Base-by-base conservation (phyloP, 441 rosid species). In the Mallotus japonicus region DNA sequence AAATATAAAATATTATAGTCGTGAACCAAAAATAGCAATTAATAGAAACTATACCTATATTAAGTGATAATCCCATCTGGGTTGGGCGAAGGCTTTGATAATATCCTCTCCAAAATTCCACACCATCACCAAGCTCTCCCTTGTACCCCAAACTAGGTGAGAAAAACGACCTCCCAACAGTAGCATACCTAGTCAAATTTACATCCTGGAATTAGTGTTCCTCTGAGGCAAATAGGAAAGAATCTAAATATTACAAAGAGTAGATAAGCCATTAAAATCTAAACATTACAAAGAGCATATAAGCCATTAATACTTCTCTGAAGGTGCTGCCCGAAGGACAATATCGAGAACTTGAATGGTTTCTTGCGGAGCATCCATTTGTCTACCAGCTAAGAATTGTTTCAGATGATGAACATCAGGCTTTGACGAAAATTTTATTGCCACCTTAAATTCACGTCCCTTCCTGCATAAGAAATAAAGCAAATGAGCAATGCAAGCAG, bases 1-100 rank as follows among this genome's bases (percentile, higher is more conserved):
- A 28, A 28, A 28, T 28, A 28, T 2, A 28, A 28, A 28, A 28
- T 28, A 2, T 28, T 28, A 28, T 28, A 28, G 32, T 28, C 2
- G 32, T 28, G 32, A 28, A 28, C 32, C 32, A 28, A 28, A 73
- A 6, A 37, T 22, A 5, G 2, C 2, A 50, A 37, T 16, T 16
- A 34, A 74, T 7, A 56, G 3, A 28, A 46, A 22, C 8, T 44
- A 40, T 79, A 92, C 98, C 97, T 17, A 90, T 77, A 64, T 94
- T 94, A 0, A 94, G 83, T 0, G 98, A 89, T 3, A 92, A 73
- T 0, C 97, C 98, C 85, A 89, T 85, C 76, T 94, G 97, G 0
- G 92, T 86, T 9, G 87, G 86, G 10, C 97, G 82, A 0, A 92
- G 83, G 55, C 90, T 86, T 75, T 92, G 97, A 61, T 86, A 92